Evolutionary conservation across 2,329 filamentous ascomycete species (phyloP), one percentile per base, ranked within the genome.

Genomic region (Bipolaris sorokiniana): DNA sequence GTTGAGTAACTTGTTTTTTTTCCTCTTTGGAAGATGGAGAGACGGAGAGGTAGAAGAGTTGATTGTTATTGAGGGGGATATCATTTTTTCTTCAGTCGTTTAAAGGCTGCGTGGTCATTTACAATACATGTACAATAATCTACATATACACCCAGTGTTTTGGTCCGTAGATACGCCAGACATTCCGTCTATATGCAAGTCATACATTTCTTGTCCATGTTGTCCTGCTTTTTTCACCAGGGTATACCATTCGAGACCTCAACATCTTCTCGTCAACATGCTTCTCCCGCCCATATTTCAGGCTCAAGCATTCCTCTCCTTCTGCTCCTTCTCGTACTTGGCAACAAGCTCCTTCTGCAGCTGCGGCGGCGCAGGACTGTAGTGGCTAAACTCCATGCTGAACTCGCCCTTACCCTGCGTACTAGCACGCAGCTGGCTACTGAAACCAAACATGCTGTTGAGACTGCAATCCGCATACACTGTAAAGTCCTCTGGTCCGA

Each of bases 371-470:
- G 95, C 92, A 49, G 92, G 84, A 50, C 90, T 88, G 72, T 99
- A 99, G 81, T 98, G 95, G 78, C 90, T 95, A 73, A 99, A 99
- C 80, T 99, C 95, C 95, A 99, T 98, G 71, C 86, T 90, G 75
- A 97, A 99, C 81, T 99, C 95, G 71, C 95, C 95, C 84, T 99
- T 99, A 61, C 95, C 95, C 81, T 99, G 95, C 2, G 93, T 98
- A 20, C 93, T 91, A 13, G 95, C 95, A 68, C 95, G 86, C 66
- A 99, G 80, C 79, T 97, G 91, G 40, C 89, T 91, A 71, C 89
- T 93, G 81, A 99, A 98, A 62, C 95, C 95, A 76, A 99, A 99
- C 95, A 99, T 99, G 76, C 89, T 87, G 77, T 98, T 97, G 76
- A 99, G 79, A 76, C 89, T 93, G 82, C 92, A 97, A 80, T 98